Percentiles rank a stretch among this genome's conserved stretches.
Evolutionary conservation across 2,329 filamentous ascomycete genomes (phyloP).

Genomic region (Calonectria henricotiae): DNA sequence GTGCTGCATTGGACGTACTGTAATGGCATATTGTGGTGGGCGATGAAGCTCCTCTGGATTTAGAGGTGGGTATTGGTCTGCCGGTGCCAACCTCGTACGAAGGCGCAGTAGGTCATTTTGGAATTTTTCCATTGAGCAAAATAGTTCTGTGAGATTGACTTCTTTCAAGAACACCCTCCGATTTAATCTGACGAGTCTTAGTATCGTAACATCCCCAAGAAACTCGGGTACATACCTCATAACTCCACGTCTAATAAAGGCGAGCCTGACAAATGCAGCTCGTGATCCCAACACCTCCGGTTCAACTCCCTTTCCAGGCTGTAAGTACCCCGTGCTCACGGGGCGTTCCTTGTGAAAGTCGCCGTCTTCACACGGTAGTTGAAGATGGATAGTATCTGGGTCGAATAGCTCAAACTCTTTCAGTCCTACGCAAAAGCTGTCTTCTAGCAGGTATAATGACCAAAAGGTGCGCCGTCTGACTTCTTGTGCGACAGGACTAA

Average conservation of each 20-base stretch:
- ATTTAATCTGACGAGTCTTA: slow-evolving; percentile 38
- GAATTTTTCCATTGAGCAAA: slow-evolving; percentile 50
- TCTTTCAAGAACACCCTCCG: slow-evolving; percentile 50
- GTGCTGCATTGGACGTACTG: slow-evolving; percentile 35
- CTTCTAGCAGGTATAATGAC: slow-evolving; percentile 50
- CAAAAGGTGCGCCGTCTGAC: slow-evolving; percentile 51
- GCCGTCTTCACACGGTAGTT: slow-evolving; percentile 49
- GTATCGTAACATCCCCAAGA: background rate
- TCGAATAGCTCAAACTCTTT: slow-evolving; percentile 53
- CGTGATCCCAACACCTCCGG: slow-evolving; percentile 47
- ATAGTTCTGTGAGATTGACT: slow-evolving; percentile 47
- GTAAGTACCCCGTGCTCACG: slow-evolving; percentile 48
- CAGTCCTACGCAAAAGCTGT: slow-evolving; percentile 51
- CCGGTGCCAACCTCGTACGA: slow-evolving; percentile 43
- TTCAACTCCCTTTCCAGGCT: slow-evolving; percentile 50
- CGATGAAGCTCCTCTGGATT: slow-evolving; percentile 42
- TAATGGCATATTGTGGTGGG: slow-evolving; percentile 47
- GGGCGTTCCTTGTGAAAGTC: slow-evolving; percentile 47
- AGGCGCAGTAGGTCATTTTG: slow-evolving; percentile 51
- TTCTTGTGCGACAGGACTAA: slow-evolving; percentile 49
- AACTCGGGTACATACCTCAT: slow-evolving; percentile 36
- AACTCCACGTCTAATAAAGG: slow-evolving; percentile 47
- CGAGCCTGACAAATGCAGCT: slow-evolving; percentile 49
- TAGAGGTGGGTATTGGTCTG: slow-evolving; percentile 45
- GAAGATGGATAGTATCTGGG: slow-evolving; percentile 48